Conservation (phyloP, 2,329 filamentous ascomycete genomes). For the Talaromyces atroroseus region DNA sequence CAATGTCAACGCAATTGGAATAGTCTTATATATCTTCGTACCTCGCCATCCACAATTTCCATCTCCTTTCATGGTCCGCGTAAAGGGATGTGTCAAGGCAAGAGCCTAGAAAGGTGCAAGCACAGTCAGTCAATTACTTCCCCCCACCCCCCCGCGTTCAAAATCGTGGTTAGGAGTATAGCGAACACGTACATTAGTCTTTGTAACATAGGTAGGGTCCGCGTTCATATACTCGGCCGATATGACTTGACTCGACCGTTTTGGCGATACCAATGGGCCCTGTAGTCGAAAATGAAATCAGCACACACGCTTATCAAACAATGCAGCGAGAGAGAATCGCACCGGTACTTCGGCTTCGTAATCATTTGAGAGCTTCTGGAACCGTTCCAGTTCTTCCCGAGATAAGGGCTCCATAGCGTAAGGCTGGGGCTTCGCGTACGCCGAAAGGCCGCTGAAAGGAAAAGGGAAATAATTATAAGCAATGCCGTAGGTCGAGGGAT, state of each 20-base stretch:
- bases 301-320: constrained; percentile 3
- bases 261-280: constrained; percentile 78
- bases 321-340: constrained; percentile 20
- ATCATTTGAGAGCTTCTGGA: constrained; percentile 58
- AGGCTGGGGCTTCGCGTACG: constrained; percentile 12
- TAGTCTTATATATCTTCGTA: constrained; percentile 44
- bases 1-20: background rate
- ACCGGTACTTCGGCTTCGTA: constrained; percentile 56
- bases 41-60: constrained; percentile 98
- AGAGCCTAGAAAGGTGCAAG: constrained; percentile 55
- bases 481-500: constrained; percentile 17
- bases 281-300: constrained; percentile 37
- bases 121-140: constrained; percentile 5
- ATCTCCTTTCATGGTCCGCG: constrained; percentile 82
- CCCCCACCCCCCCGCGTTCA: no score
- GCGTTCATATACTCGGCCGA: constrained; percentile 82
- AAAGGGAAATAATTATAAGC: constrained; percentile 20
- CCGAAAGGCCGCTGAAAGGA: constrained; percentile 20
- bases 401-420: constrained; percentile 36
- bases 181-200: constrained; percentile 63
- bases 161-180: background rate
- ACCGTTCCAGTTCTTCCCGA: constrained; percentile 53
- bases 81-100: constrained; percentile 77
- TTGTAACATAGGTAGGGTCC: constrained; percentile 76
- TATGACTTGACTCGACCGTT: constrained; percentile 70